Base-by-base conservation (phyloP, 2,329 filamentous ascomycete genomes). In the Ascochyta rabiei region DNA sequence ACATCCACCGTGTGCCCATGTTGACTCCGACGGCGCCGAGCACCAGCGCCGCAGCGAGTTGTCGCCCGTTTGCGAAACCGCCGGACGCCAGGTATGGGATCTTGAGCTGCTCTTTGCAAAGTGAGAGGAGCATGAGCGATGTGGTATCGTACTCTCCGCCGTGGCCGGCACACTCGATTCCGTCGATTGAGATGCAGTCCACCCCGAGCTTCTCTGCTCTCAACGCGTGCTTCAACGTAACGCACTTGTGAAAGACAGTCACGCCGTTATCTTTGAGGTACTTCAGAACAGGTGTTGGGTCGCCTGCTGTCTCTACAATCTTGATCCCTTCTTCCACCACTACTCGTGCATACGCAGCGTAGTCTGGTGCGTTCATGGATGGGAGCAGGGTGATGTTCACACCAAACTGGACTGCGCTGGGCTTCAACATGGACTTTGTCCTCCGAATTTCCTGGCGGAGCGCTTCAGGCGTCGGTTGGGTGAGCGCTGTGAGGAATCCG, bases 71-170 rank as follows among this genome's bases (percentile, higher is more conserved):
- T 9, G 66, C 66, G 35, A 70, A 70, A 3, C 67, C 66, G 9
- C 67, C 67, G 21, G 59, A 62, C 9, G 64, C 67, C 4, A 70
- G 52, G 44, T 67, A 69, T 9, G 66, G 66, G 26, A 69, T 68
- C 49, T 67, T 66, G 30, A 70, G 59, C 46, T 67, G 61, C 52
- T 69, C 59, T 5, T 60, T 62, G 47, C 63, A 67, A 0, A 64
- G 59, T 13, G 58, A 62, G 12, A 69, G 58, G 1, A 70, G 63
- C 52, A 82, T 82, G 57, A 83, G 80, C 60, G 81, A 82, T 33
- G 80, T 82, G 48, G 81, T 81, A 55, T 83, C 81, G 55, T 76
- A 75, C 66, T 83, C 81, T 52, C 81, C 81, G 15, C 82, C 80
- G 57, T 83, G 81, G 15, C 67, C 66, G 2, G 66, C 66, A 48